Evolutionary conservation across 2,329 filamentous ascomycete genomes (phyloP), one percentile per base, ranked within the genome.

Genomic region (Claviceps spartinae): DNA sequence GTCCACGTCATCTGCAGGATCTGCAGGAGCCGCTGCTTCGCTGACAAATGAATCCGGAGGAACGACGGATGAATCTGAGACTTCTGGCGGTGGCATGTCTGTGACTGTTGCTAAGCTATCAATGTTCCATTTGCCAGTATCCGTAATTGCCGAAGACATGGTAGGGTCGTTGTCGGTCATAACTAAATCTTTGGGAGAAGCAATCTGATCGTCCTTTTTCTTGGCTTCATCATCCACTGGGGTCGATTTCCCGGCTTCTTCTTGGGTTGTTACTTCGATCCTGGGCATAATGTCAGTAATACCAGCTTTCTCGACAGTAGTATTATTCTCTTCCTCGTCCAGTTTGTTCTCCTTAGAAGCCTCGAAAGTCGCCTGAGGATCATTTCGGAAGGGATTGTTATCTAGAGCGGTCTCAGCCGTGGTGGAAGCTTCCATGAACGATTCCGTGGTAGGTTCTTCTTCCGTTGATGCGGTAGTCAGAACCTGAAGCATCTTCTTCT

Each of bases 251-350:
- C 47, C 34, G 13, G 14, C 11, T 14, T 51, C 20, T 18, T 43
- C 22, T 26, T 44, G 20, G 13, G 18, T 9, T 18, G 24, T 26
- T 13, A 46, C 20, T 40, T 50, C 48, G 9, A 40, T 7, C 24
- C 48, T 49, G 36, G 38, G 16, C 5, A 40, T 14, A 7, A 54
- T 4, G 6, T 52, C 26, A 13, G 13, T 30, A 37, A 48, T 34
- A 9, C 13, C 8, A n/a, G 49, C 41, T 16, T 55, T 52, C 46
- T 44, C 37, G 16, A 54, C 52, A 6, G 51, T 36, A 26, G 55
- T 51, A 26, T 54, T 56, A 49, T 54, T 58, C 52, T 59, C 58
- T 44, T 52, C 54, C 45, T 57, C 58, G 47, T 53, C 52, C 43
- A 54, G 54, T 26, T 55, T 52, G 9, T 44, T 44, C 40, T 55